Conservation (phyloP, 129 eudicot species). For the Chrysanthemum makinoi region DNA sequence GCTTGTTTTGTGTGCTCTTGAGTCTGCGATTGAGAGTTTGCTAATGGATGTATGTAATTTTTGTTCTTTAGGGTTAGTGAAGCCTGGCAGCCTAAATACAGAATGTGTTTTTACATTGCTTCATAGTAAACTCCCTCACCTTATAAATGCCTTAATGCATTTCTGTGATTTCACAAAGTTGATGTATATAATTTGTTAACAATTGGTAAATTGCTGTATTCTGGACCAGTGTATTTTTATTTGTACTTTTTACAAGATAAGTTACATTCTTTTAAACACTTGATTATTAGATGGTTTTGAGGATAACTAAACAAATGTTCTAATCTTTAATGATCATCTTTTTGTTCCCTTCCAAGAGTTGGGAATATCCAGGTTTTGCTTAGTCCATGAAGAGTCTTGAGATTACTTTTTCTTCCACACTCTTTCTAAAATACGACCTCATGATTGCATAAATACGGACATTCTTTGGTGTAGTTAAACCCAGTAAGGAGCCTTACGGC, state of each 20-base stretch:
- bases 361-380: background rate
- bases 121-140: too few species aligned
- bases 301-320: background rate
- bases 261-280: background rate
- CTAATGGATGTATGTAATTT: too few species aligned
- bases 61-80: too few species aligned
- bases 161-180: conserved; percentile 29
- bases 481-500: too few species aligned
- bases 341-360: background rate
- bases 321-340: background rate
- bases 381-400: background rate
- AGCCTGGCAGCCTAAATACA: too few species aligned
- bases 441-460: too few species aligned
- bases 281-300: background rate
- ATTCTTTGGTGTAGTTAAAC: too few species aligned
- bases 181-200: conserved; percentile 52
- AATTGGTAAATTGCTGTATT: conserved; percentile 7
- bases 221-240: background rate
- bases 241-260: background rate
- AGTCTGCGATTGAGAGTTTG: background rate
- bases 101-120: too few species aligned
- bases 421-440: too few species aligned
- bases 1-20: too few species aligned
- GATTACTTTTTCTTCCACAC: too few species aligned
- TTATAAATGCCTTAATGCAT: too few species aligned